These are phyloP conservation scores for Aspergillus sp. DNA, from an alignment of 2,329 filamentous ascomycete species.

Conservation along the genomic window DNA sequence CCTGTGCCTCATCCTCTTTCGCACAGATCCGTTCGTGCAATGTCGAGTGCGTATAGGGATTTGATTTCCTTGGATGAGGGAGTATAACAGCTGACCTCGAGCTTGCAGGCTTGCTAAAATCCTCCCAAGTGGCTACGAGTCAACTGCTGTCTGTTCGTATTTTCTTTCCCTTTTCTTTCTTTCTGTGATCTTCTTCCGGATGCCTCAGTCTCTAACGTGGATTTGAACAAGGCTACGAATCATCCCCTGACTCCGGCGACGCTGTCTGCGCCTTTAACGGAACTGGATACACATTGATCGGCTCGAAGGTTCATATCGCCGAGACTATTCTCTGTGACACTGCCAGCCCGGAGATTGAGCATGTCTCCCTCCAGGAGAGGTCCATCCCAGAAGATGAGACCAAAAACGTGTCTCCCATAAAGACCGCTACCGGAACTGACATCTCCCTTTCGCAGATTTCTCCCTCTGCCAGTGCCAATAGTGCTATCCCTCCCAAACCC, in stretches of 20 bases:
- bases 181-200: background rate
- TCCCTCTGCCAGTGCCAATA: too few relatives aligned
- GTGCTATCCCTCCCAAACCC: too few relatives aligned
- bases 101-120: conserved; percentile 8
- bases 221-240: conserved; percentile 12
- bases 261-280: conserved; percentile 24
- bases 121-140: conserved; percentile 9
- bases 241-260: conserved; percentile 8
- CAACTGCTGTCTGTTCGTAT: conserved; percentile 12
- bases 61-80: background rate
- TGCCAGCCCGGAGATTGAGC: too few relatives aligned
- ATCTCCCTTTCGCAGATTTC: too few relatives aligned
- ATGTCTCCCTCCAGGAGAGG: too few relatives aligned
- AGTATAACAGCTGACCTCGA: background rate
- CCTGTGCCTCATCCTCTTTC: conserved; percentile 7
- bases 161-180: background rate
- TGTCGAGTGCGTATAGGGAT: conserved; percentile 8
- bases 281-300: conserved; percentile 13
- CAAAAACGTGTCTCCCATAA: too few relatives aligned
- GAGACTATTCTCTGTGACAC: conserved; percentile 11
- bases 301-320: conserved; percentile 3
- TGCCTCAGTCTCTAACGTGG: background rate
- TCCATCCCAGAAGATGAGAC: too few relatives aligned
- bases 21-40: conserved; percentile 14
- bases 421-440: too few relatives aligned